phyloP scores from a whole-genome alignment of 73 alveolate genomes.

The Paraurostyla sp. region DNA sequence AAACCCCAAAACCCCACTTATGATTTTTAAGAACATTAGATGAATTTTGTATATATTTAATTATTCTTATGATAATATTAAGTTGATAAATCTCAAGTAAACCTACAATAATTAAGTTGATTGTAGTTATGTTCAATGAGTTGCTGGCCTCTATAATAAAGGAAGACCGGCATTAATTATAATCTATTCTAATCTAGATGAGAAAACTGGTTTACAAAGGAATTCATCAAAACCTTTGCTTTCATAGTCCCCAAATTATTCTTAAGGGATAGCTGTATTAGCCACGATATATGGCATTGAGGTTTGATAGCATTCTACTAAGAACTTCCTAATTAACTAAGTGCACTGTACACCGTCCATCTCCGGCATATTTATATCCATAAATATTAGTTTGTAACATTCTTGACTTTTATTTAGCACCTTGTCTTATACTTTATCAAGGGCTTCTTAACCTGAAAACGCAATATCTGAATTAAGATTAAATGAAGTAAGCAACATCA shows the following conservation, averaged over 20 bases:
- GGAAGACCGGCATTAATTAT: too few species aligned
- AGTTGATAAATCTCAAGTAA: too few species aligned
- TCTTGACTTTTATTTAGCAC: background rate
- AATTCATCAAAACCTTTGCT: conserved; percentile 14
- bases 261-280: conserved; percentile 20
- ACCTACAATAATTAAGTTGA: too few species aligned
- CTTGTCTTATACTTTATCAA: background rate
- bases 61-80: too few species aligned
- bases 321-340: background rate
- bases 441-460: conserved; percentile 43
- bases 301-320: background rate
- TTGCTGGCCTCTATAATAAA: too few species aligned
- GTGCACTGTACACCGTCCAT: conserved; percentile 43
- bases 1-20: too few species aligned
- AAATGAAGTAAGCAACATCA: background rate
- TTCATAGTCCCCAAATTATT: conserved; percentile 18
- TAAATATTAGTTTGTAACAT: background rate
- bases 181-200: background rate
- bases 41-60: too few species aligned
- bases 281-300: conserved; percentile 7
- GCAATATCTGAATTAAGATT: background rate
- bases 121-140: too few species aligned
- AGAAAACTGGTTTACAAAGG: conserved; percentile 8
- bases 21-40: too few species aligned
- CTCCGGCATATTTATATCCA: conserved; percentile 40